Base-by-base conservation (phyloP, 441 rosid genomes). In the Lepidium campestre region DNA sequence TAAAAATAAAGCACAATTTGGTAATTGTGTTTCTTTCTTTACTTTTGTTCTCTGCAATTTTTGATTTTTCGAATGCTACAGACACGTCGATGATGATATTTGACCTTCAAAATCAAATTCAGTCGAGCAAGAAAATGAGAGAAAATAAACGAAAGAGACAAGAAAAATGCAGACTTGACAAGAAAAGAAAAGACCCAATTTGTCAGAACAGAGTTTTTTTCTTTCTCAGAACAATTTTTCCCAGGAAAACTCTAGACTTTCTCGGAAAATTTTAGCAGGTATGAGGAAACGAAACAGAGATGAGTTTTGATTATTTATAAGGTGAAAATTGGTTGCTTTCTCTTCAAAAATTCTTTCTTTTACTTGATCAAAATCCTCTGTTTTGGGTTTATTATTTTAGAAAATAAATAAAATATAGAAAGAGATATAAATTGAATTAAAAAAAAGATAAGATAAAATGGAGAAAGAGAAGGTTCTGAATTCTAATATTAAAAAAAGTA, bases 281-380 rank as follows among this genome's bases (percentile, higher is more conserved):
- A 19, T 44, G 1, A 20, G 15, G 12, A 14, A 37, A 44, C 13
- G 29, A 52, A 57, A 66, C 52, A 67, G 46, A 19, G 48, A 52
- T 27, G 62, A 4, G 17, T 6, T 4, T 44, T 40, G 19, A 15
- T 15, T 69, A 49, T 29, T 49, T 45, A 56, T 4, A 42, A 50
- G 40, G 32, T 47, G 46, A 64, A 52, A 61, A 54, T 36, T 14
- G 45, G 13, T 67, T 59, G 57, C 68, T 67, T 66, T 67, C 47
- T 67, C 37, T 59, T 52, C 13, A 65, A 65, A 58, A 49, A 72
- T 42, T 42, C 49, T 65, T 72, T 50, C 19, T 73, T 72, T 66
- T 59, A 52, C 72, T 52, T 45, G 49, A 52, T 72, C 67, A 66
- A 73, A 34, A 42, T 50, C 66, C 57, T 34, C 56, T 65, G 50